Conservation (phyloP, 192 early-diverging fungal species). For the Coemansia furcata region DNA sequence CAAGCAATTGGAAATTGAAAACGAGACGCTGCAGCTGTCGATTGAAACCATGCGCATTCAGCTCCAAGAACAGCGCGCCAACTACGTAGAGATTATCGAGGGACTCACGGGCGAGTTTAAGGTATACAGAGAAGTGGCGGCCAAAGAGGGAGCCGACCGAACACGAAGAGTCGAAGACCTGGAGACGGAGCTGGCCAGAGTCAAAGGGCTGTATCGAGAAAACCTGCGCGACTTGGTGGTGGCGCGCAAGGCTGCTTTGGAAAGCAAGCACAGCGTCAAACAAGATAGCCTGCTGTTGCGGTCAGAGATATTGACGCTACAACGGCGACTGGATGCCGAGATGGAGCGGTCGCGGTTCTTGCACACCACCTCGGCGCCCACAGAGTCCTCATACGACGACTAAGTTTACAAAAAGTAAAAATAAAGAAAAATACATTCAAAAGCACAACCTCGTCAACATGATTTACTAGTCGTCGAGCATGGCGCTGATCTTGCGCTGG, state of each 20-base stretch:
- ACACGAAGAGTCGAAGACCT: constrained; percentile 30
- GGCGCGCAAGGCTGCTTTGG: constrained; percentile 37
- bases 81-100: constrained; percentile 48
- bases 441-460: not conserved
- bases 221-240: constrained; percentile 48
- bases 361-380: constrained; percentile 17
- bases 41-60: constrained; percentile 55
- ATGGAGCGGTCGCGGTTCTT: constrained; percentile 48
- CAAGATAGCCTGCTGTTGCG: constrained; percentile 50
- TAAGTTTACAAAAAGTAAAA: not conserved
- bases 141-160: constrained; percentile 19
- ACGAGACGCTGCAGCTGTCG: constrained; percentile 43
- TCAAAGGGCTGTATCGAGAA: constrained; percentile 46
- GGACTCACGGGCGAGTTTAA: constrained; percentile 39
- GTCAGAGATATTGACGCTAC: constrained; percentile 48
- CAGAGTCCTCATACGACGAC: constrained; percentile 5
- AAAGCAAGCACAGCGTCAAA: constrained; percentile 48
- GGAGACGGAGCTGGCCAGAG: constrained; percentile 37
- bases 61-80: constrained; percentile 47
- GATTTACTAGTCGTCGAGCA: constrained; percentile 38
- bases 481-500: constrained; percentile 34
- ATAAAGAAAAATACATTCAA: not conserved
- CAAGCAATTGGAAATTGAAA: constrained; percentile 48
- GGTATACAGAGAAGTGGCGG: constrained; percentile 23
- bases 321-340: constrained; percentile 50